Evolutionary conservation across 2,329 filamentous ascomycete genomes (phyloP), one percentile per base, ranked within the genome.

Genomic region (Chaetoscypha palmicola): DNA sequence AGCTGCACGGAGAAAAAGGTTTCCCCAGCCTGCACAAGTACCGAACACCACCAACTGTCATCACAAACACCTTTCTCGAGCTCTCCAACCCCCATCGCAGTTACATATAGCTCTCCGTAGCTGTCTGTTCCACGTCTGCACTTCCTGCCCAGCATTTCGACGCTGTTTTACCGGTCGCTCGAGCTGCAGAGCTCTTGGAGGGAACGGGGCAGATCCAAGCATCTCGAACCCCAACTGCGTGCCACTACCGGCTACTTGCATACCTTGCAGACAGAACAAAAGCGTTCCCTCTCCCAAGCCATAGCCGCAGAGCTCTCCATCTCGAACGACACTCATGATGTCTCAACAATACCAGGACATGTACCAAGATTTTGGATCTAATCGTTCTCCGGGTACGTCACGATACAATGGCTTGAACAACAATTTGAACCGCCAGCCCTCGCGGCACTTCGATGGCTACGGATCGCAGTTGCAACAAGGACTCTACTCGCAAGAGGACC

Each of bases 401-500:
- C 36, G 42, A 33, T 45, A 40, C 20, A 39, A 45, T 21, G 71
- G 70, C 61, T 70, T 82, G 71, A 41, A 35, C 22, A 41, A 23
- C 28, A 71, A 74, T 46, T 69, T 85, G 46, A 79, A 83, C 59
- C 79, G 85, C 55, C 81, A 84, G 62, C 71, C 79, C 33, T 90
- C 88, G 56, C 78, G 87, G 56, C 84, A 85, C 55, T 86, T 90
- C 62, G 88, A 94, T 55, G 72, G 74, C 48, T 83, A 84, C 48
- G 33, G 33, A 14, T 38, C 43, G 10, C 42, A 44, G 38, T 47
- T 54, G 41, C 78, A 80, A 60, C 75, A 79, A 38, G 78, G 77
- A 46, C 71, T 90, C 41, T 94, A 91, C 65, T 71, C 73, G 12
- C 72, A 76, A 40, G 86, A 92, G 42, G 79, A 83, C 56, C 73